These are phyloP conservation scores for Lathyrus aphaca DNA, from an alignment of 306 rosid genomes.

Conservation along the genomic window DNA sequence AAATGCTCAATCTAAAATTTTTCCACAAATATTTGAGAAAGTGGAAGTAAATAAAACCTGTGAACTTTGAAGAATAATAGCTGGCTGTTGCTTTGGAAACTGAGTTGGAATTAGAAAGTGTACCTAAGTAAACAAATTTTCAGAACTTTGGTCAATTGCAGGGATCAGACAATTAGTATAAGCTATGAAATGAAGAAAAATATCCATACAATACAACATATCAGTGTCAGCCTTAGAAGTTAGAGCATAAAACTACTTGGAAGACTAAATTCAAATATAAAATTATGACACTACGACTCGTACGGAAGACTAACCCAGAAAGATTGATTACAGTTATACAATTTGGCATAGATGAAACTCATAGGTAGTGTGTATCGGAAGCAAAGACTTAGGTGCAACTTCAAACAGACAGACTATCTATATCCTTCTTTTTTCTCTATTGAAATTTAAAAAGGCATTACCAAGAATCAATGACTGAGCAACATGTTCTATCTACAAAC, in stretches of 20 bases:
- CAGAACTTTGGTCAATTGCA: conserved; percentile 26
- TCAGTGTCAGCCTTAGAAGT: conserved; percentile 22
- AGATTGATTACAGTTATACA: background rate
- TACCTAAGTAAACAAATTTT: conserved; percentile 56
- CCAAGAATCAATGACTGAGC: background rate
- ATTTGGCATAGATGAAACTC: background rate
- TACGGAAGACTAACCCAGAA: conserved; percentile 14
- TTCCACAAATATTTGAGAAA: conserved; percentile 11
- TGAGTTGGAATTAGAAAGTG: conserved; percentile 72
- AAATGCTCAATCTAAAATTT: background rate
- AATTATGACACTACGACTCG: conserved; percentile 14
- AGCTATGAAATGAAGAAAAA: conserved; percentile 1
- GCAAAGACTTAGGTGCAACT: background rate
- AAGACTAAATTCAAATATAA: conserved; percentile 45
- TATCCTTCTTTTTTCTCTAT: background rate
- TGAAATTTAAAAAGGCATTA: background rate
- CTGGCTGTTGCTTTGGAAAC: conserved; percentile 92
- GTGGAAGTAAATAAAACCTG: conserved; percentile 60
- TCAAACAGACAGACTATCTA: background rate
- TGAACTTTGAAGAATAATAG: conserved; percentile 86
- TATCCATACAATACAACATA: conserved; percentile 26
- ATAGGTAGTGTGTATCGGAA: background rate
- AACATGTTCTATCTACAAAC: background rate
- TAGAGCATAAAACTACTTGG: conserved; percentile 26
- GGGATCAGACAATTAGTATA: conserved; percentile 20